These are phyloP conservation scores for Xylaria grammica DNA, from an alignment of 495 filamentous ascomycete genomes.

Conservation along the genomic window DNA sequence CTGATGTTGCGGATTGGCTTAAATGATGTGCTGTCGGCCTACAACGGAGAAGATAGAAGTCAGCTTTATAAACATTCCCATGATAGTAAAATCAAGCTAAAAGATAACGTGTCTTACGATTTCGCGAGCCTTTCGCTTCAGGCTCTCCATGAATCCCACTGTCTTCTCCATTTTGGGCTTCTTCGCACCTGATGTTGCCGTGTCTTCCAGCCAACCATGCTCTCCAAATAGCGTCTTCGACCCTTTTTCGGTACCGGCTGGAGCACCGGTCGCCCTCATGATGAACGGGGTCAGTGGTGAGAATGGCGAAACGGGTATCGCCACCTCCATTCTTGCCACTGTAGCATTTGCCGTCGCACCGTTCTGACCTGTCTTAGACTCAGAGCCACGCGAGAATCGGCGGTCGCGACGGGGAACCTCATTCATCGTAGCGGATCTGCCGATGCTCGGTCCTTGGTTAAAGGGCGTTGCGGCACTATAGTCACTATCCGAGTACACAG, in stretches of 20 bases:
- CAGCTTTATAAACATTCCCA: slow-evolving; percentile 14
- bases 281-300: slow-evolving; percentile 34
- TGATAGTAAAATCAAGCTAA: not conserved
- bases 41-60: slow-evolving; percentile 1
- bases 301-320: slow-evolving; percentile 20
- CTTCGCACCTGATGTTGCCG: slow-evolving; percentile 29
- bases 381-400: slow-evolving; percentile 3
- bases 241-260: not conserved
- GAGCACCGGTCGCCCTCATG: slow-evolving; percentile 17
- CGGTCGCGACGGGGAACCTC: not conserved
- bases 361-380: not conserved
- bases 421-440: slow-evolving; percentile 12
- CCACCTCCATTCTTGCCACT: not conserved
- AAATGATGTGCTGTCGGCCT: slow-evolving; percentile 38
- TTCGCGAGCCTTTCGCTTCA: slow-evolving; percentile 51
- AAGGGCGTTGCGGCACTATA: not conserved
- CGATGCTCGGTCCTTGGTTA: not conserved
- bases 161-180: slow-evolving; percentile 31
- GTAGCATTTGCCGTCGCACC: not conserved
- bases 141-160: slow-evolving; percentile 38
- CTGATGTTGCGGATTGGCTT: slow-evolving; percentile 22
- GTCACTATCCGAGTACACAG: not conserved
- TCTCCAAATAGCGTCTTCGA: slow-evolving; percentile 51
- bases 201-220: slow-evolving; percentile 55
- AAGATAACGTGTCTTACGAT: slow-evolving; percentile 39